Conservation (phyloP, 768 basidiomycete genomes). For the Tricholoma furcatifolium region DNA sequence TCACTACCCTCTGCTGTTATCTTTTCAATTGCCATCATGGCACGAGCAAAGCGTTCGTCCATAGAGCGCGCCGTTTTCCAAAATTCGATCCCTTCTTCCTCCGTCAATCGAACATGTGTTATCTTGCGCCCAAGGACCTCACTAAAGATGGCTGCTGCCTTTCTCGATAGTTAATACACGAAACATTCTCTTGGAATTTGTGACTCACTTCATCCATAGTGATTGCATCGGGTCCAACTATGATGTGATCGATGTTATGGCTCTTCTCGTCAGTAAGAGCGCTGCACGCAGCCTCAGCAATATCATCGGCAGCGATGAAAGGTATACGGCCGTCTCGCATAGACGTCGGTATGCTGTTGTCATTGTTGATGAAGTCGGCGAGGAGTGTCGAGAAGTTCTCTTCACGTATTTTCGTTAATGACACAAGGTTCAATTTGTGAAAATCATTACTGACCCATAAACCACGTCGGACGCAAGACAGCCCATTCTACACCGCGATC, state of each 20-base stretch:
- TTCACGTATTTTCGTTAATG: background rate
- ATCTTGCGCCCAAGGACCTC: background rate
- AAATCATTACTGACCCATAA: constrained; percentile 26
- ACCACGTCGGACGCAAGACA: constrained; percentile 37
- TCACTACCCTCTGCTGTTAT: constrained; percentile 1
- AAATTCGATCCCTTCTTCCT: background rate
- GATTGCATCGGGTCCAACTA: constrained; percentile 19
- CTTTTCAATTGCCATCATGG: constrained; percentile 1
- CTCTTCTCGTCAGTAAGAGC: constrained; percentile 26
- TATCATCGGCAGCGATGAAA: constrained; percentile 32
- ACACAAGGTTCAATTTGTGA: too few relatives aligned
- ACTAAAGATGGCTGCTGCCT: background rate
- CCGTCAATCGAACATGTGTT: background rate
- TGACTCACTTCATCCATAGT: constrained; percentile 29
- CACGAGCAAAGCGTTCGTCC: background rate
- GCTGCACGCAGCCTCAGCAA: constrained; percentile 28
- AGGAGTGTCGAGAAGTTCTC: constrained; percentile 17
- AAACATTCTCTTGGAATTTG: background rate
- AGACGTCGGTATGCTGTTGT: background rate
- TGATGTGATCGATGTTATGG: constrained; percentile 20
- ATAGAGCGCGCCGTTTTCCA: background rate
- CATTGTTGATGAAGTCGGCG: background rate
- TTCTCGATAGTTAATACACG: background rate
- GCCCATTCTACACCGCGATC: constrained; percentile 31
- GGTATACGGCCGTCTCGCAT: constrained; percentile 27